Base-by-base conservation (phyloP, 768 basidiomycete species). In the Termitomyces sp. region DNA sequence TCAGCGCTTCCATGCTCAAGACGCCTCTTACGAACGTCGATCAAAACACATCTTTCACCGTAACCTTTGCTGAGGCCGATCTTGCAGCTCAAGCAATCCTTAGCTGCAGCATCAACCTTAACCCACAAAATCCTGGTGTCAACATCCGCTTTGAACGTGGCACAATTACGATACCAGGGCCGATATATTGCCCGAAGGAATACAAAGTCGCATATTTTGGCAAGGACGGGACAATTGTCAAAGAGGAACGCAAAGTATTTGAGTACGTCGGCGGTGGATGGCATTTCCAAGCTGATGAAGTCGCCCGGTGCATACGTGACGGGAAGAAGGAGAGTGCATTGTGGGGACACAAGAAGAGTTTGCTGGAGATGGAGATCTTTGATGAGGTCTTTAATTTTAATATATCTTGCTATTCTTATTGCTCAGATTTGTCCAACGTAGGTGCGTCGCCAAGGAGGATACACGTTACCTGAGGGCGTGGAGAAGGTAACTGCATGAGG, bases 221-320 rank as follows among this genome's bases (percentile, higher is more conserved):
- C 36, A 76, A 76, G 52, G 70, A 71, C 23, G 80, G 78, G 1
- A 76, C 75, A 41, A 52, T 74, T 9, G 73, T 72, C 31, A 74
- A 73, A 47, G 86, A 89, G 63, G 88, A 89, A 65, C 83, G 75
- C 43, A 76, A 69, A 54, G 67, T 62, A 25, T 83, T 87, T 57
- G 74, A 82, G 39, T 85, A 86, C 62, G 70, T 77, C 4, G 90
- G 89, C 10, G 74, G 73, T 32, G 93, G 91, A 7, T 90, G 82
- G 87, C 82, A 91, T 67, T 95, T 86, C 69, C 82, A 94, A 68
- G 91, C 92, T 3, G 93, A 95, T 63, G 91, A 94, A 56, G 91
- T 92, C 11, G 92, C 89, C 16, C 70, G 89, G 45, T 90, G 88
- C 63, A 73, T 92, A 20, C 70, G 83, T 36, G 86, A 86, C 50